Base-by-base conservation (phyloP, 495 filamentous ascomycete genomes). In the Aspergillus asperescens region DNA sequence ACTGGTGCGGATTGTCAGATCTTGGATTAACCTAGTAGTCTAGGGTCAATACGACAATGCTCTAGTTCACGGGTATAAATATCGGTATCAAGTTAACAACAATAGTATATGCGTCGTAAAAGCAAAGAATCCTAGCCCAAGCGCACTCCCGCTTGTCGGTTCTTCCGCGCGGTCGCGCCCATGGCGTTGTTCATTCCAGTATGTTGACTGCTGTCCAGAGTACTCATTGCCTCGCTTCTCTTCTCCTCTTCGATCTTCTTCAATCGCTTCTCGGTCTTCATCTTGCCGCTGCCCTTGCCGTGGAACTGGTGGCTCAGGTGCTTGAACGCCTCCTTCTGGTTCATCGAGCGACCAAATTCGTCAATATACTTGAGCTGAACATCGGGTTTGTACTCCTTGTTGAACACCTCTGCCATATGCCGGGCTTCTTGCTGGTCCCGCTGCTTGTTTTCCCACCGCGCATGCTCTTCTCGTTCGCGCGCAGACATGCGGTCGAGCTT, bases 191-290 rank as follows among this genome's bases (percentile, higher is more conserved):
- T 86, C 82, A 95, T 90, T 23, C 89, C 90, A 22, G 84, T 86
- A 54, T 84, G 84, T 66, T 88, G 84, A 60, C 85, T 89, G 49
- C 82, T 86, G 62, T 94, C 89, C 54, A 96, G 67, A 39, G 84
- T 77, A 61, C 86, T 89, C 78, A 88, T 86, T 0, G 87, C 80
- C 74, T 88, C 83, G 57, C 82, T 80, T 64, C 86, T 86, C 80
- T 90, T 92, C 74, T 96, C 91, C 58, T 92, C 89, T 50, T 92
- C 93, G 70, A 96, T 92, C 81, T 93, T 95, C 83, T 96, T 96
- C 43, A 98, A 71, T 48, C 81, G 76, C 74, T 97, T 97, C 76
- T 97, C 92, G 20, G 90, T 96, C 85, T 98, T 98, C 74, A 87
- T 87, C 79, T 96, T 96, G 46, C 93, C 93, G 62, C 85, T 90